Conservation (phyloP, 768 basidiomycete genomes). For the Lyophyllum shimeji region DNA sequence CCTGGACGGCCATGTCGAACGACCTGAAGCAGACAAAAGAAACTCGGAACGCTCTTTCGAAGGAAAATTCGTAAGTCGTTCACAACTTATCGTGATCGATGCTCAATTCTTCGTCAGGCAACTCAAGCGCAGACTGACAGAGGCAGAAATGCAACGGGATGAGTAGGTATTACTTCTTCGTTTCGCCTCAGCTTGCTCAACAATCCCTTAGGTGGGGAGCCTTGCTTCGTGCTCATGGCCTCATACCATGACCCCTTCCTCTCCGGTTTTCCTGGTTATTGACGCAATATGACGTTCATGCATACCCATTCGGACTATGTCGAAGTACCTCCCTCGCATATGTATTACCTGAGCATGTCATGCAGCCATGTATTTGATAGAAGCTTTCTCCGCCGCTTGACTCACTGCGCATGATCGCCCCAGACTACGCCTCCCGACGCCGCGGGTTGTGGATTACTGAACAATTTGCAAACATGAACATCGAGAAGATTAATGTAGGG, state of each 20-base stretch:
- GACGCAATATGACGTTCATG: constrained; percentile 11
- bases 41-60: constrained; percentile 64
- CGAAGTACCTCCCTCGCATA: constrained; percentile 5
- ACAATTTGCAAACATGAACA: not conserved
- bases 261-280: constrained; percentile 1
- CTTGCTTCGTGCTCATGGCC: constrained; percentile 52
- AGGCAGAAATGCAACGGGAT: constrained; percentile 73
- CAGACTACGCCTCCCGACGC: not conserved
- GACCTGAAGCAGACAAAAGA: constrained; percentile 79
- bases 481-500: constrained; percentile 5
- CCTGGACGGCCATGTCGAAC: constrained; percentile 73
- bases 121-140: constrained; percentile 67
- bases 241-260: constrained; percentile 30
- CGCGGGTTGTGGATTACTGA: not conserved
- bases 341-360: constrained; percentile 16
- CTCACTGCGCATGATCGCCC: not conserved
- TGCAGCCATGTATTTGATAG: constrained; percentile 18
- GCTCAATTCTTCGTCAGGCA: constrained; percentile 41
- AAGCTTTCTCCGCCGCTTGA: not conserved
- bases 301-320: constrained; percentile 10
- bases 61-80: constrained; percentile 75
- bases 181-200: constrained; percentile 10
- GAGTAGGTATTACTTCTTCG: constrained; percentile 56
- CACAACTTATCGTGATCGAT: not conserved
- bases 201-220: constrained; percentile 57